Evolutionary conservation across 225 moss, liverwort and hornwort species (phyloP).

Genomic region (Pseudisothecium myosuroides): DNA sequence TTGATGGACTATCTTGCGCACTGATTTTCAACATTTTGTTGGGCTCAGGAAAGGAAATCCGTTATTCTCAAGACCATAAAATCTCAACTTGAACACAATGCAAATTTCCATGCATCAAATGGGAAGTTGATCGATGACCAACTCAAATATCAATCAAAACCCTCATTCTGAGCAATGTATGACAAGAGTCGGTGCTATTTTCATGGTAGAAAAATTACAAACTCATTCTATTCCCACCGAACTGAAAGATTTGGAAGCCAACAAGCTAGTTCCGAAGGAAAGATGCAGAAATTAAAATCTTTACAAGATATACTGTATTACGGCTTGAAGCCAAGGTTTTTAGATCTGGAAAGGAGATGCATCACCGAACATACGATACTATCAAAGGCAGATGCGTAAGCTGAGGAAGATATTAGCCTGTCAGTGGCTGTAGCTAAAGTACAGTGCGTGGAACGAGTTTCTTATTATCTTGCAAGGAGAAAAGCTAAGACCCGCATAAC

Average conservation of each 20-base stretch:
- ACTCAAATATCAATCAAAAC: background rate
- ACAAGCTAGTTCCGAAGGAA: background rate
- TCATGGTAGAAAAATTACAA: background rate
- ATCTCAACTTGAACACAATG: background rate
- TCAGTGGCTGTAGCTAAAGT: background rate
- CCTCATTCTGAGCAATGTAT: no score
- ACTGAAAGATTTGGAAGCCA: background rate
- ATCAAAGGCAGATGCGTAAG: background rate
- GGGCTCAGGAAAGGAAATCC: no score
- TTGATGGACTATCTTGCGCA: background rate
- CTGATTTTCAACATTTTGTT: background rate
- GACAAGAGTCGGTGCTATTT: background rate
- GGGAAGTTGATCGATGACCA: background rate
- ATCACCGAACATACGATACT: background rate
- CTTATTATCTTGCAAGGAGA: background rate
- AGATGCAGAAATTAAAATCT: background rate
- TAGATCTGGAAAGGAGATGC: background rate
- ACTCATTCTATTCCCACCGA: background rate
- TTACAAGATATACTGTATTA: background rate
- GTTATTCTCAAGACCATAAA: background rate
- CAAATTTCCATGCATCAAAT: background rate
- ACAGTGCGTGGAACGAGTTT: background rate
- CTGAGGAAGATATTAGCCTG: background rate
- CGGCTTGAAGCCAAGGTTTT: background rate
- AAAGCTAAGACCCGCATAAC: no score